Evolutionary conservation across 306 rosid species (phyloP).

Genomic region (Vigna hirtella): DNA sequence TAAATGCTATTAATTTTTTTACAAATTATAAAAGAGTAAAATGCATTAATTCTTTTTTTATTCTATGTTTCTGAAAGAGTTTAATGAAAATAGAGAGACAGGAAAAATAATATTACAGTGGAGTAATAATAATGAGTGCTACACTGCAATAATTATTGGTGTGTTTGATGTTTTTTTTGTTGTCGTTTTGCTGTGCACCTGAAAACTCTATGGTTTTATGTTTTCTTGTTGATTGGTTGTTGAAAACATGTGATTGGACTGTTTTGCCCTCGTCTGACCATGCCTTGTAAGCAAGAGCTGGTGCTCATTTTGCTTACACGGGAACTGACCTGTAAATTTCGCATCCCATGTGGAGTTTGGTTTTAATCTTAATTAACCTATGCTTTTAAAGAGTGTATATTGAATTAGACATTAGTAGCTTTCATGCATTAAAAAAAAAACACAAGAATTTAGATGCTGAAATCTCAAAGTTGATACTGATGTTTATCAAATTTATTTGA

Average conservation of each 20-base stretch:
- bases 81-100: too few relatives aligned
- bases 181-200: slow-evolving; percentile 4
- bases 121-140: not conserved
- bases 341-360: not conserved
- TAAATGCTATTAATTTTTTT: too few relatives aligned
- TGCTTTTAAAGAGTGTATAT: not conserved
- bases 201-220: not conserved
- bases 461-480: too few relatives aligned
- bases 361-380: not conserved
- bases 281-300: slow-evolving; percentile 32
- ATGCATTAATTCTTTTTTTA: too few relatives aligned
- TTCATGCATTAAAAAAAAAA: too few relatives aligned
- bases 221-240: not conserved
- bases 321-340: not conserved
- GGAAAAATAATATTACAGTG: not conserved
- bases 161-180: slow-evolving; percentile 13
- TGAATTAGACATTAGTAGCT: not conserved
- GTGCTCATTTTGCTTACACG: slow-evolving; percentile 9
- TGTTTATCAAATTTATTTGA: too few relatives aligned
- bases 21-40: too few relatives aligned
- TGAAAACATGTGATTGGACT: not conserved
- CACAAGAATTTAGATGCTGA: too few relatives aligned
- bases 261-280: slow-evolving; percentile 19
- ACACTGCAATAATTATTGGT: not conserved
- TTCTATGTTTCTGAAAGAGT: too few relatives aligned